Evolutionary conservation across 352 stramenopile genomes (phyloP).

Genomic region (Pythium folliculosum): DNA sequence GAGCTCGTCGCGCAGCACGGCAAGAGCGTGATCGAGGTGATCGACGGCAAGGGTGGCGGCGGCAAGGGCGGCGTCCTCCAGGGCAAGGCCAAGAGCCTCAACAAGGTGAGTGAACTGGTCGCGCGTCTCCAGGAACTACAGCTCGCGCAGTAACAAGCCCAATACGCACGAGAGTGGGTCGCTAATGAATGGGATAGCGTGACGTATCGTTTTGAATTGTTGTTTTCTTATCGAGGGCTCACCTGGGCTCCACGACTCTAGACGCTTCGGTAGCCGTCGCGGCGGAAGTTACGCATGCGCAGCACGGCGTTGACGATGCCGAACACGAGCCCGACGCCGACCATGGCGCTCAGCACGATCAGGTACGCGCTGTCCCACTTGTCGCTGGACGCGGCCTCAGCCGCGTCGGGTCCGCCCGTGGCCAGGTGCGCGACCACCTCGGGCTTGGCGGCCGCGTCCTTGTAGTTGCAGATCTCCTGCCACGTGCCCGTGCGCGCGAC

Average conservation of each 20-base stretch:
- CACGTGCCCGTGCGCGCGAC: constrained; percentile 71
- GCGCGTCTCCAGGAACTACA: constrained; percentile 48
- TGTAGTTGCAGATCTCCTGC: constrained; percentile 83
- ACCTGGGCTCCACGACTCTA: background rate
- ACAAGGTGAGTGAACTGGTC: constrained; percentile 47
- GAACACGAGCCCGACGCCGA: constrained; percentile 50
- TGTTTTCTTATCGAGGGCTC: background rate
- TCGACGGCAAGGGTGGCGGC: constrained; percentile 75
- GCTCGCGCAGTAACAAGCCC: constrained; percentile 16
- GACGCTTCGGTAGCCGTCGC: constrained; percentile 49
- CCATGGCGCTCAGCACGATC: constrained; percentile 44
- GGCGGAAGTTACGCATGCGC: constrained; percentile 43
- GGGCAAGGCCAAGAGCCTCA: constrained; percentile 68
- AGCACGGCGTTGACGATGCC: constrained; percentile 55
- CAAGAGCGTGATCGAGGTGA: constrained; percentile 51
- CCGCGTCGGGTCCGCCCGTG: constrained; percentile 19
- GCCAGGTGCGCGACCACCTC: constrained; percentile 27
- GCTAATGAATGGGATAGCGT: too few relatives aligned
- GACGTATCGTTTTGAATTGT: background rate
- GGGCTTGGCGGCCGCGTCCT: constrained; percentile 25
- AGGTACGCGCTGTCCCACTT: constrained; percentile 39
- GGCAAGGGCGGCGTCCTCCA: constrained; percentile 79
- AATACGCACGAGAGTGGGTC: too few relatives aligned
- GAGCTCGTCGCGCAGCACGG: constrained; percentile 60
- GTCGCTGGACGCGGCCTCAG: constrained; percentile 12